These are phyloP conservation scores for Evansstolkia leycettana DNA, from an alignment of 495 filamentous ascomycete species.

Conservation along the genomic window DNA sequence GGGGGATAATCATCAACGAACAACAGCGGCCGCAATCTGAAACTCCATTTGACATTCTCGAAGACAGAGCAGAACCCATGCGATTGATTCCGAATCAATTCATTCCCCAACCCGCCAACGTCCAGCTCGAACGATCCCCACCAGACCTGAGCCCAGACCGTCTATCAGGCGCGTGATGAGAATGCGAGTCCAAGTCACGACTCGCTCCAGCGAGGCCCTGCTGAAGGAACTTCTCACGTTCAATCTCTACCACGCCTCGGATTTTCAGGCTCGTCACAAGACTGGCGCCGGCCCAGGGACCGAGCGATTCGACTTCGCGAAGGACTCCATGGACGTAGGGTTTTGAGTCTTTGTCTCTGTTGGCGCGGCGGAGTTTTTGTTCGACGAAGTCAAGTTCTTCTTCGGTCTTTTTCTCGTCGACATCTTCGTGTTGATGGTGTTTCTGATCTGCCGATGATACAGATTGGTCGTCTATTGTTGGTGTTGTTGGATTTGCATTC, in stretches of 20 bases:
- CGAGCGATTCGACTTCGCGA: conserved; percentile 69
- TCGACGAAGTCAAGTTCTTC: conserved; percentile 53
- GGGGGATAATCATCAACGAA: no score
- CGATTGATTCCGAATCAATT: no score
- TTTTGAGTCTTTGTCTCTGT: conserved; percentile 32
- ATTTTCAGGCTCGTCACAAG: conserved; percentile 67
- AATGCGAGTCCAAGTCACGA: conserved; percentile 44
- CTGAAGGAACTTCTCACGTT: conserved; percentile 71
- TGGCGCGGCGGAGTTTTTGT: conserved; percentile 40
- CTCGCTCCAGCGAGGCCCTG: conserved; percentile 63
- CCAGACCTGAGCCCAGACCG: conserved; percentile 41
- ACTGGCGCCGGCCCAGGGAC: conserved; percentile 82
- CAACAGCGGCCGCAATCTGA: no score
- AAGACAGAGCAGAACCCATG: no score
- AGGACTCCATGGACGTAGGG: conserved; percentile 45
- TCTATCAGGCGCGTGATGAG: conserved; percentile 34
- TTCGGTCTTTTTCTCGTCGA: conserved; percentile 28
- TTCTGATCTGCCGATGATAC: conserved; percentile 3
- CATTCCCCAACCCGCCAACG: conserved; percentile 69
- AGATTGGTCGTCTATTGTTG: conserved; percentile 5
- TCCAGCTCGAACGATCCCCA: conserved; percentile 59
- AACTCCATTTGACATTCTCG: no score
- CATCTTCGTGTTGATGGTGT: conserved; percentile 18
- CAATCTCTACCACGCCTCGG: conserved; percentile 68
- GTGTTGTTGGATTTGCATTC: no score